Base-by-base conservation (phyloP, 805 yeast genomes). In the Cyberlindnera mycetangii region DNA sequence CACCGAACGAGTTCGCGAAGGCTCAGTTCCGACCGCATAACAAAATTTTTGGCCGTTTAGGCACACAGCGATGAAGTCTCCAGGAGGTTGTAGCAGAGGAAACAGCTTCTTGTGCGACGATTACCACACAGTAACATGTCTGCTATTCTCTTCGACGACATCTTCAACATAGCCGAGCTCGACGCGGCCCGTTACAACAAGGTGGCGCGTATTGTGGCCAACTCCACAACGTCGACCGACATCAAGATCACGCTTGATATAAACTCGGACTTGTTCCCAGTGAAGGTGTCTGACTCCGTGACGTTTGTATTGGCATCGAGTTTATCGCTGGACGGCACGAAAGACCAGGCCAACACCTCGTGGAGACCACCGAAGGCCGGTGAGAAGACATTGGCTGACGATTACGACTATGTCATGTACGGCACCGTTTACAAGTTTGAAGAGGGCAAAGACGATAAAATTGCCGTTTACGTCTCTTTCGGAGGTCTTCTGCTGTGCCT, bases 371-470 rank as follows among this genome's bases (percentile, higher is more conserved):
- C 96, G 36, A 85, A 78, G 66, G 76, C 85, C 11, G 86, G 83
- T 47, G 96, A 89, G 55, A 78, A 84, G 60, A 78, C 95, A 6
- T 74, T 92, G 58, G 96, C 97, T 54, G 97, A 92, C 64, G 98
- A 93, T 62, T 92, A 89, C 70, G 98, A 92, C 66, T 93, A 93
- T 59, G 98, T 93, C 53, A 92, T 93, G 98, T 82, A 90, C 64
- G 99, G 99, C 43, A 89, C 96, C 7, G 95, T 93, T 37, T 93
- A 93, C 74, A 90, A 92, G 66, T 93, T 93, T 62, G 97, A 92
- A 65, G 99, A 93, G 69, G 79, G 83, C 50, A 72, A 74, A 34
- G 78, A 78, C 52, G 79, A 75, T 50, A 69, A 71, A 54, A 70
- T 72, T 67, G 83, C 95, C 17, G 96, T 92, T 19, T 93, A 89